Conservation (phyloP, 2,329 filamentous ascomycete genomes). For the Pestalotiopsis sp. region DNA sequence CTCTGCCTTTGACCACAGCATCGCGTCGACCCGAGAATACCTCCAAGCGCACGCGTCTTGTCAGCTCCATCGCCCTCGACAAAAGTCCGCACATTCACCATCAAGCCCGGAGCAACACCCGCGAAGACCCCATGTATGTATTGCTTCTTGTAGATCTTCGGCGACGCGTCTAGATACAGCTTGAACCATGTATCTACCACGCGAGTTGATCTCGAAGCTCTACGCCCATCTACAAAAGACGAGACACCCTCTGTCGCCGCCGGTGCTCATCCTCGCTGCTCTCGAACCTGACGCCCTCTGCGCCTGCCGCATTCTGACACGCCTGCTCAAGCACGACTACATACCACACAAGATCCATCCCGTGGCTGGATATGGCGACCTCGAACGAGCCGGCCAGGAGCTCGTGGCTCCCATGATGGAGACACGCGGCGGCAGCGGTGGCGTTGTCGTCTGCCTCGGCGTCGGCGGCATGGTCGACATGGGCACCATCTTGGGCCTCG, state of each 20-base stretch:
- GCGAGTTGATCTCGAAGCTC: slow-evolving; percentile 83
- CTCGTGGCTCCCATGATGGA: slow-evolving; percentile 86
- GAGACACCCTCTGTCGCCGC: slow-evolving; percentile 86
- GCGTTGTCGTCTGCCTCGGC: slow-evolving; percentile 88
- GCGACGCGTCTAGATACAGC: slow-evolving; percentile 35
- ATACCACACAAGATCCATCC: slow-evolving; percentile 98
- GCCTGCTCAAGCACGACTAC: slow-evolving; percentile 94
- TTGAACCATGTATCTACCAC: slow-evolving; percentile 86
- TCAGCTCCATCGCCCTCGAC: neutral
- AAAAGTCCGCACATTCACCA: neutral
- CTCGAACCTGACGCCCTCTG: slow-evolving; percentile 95
- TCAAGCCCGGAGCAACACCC: slow-evolving; percentile 12
- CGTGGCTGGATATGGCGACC: slow-evolving; percentile 87
- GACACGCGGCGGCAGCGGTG: slow-evolving; percentile 79
- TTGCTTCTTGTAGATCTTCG: slow-evolving; percentile 27
- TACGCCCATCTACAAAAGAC: slow-evolving; percentile 87
- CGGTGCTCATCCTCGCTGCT: slow-evolving; percentile 87
- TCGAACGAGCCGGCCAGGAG: slow-evolving; percentile 77
- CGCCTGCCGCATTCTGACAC: slow-evolving; percentile 90
- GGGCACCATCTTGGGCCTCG: slow-evolving; percentile 76
- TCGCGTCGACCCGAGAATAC: neutral
- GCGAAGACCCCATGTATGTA: slow-evolving; percentile 30
- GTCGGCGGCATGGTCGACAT: slow-evolving; percentile 92
- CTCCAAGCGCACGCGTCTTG: neutral
- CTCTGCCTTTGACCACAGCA: neutral